Evolutionary conservation across 257 asterid species (phyloP), one percentile per base, ranked within the genome.

Genomic region (Solanum peruvianum): DNA sequence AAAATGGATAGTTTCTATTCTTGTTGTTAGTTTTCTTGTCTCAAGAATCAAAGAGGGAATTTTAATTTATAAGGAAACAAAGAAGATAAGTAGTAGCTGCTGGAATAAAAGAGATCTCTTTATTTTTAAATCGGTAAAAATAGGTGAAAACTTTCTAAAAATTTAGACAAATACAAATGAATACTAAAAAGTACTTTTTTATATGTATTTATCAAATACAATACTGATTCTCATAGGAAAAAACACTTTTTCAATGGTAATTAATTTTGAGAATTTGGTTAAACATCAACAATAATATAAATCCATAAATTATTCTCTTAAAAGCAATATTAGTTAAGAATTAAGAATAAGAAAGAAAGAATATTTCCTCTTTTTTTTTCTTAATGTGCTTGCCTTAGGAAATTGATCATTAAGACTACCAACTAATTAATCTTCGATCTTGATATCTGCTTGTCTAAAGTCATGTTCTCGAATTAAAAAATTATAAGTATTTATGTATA

Each of bases 71-170:
- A 6, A 11, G 67, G 21, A 58, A 56, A 21, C 10, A 16, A 52
- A 2, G 60, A 52, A 52, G 60, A 52, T 52, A 52, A 0, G 60
- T 16, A 0, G 10, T 2, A 16, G 0, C 10, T 6, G 23, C 0
- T 52, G 4, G 10, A 21, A 52, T 52, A 52, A 52, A 52, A 14
- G 0, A 52, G 23, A 52, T 52, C 1, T 52, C 23, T 58, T 21
- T 20, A 58, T 21, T 8, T 56, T 0, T 9, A 8, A 58, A 8
- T 58, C 2, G 1, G 2, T 58, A 21, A 58, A 58, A 21, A 21
- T 58, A 58, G 0, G 67, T 58, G 67, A 58, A 58, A 58, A 4
- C 31, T 9, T 60, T 9, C 2, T 0, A 60, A 60, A 21, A 60
- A 9, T 2, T 60, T 60, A 23, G 14, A 4, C 15, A 60, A 60